Conservation (phyloP, 73 alveolate species). For the Durusdinium trenchii region DNA sequence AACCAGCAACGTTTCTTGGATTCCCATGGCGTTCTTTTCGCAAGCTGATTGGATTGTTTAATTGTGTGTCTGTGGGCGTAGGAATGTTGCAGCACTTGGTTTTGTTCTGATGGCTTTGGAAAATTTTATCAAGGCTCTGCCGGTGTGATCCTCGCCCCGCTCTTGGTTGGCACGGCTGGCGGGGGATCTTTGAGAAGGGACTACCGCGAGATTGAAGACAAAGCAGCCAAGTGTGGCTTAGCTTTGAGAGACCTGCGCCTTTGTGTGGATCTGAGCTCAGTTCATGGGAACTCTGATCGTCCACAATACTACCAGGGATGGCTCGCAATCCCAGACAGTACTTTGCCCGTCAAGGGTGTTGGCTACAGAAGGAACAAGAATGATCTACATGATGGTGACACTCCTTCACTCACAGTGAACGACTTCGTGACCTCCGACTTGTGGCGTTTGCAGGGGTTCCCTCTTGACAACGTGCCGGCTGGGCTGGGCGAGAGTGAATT, state of each 20-base stretch:
- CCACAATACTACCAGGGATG: not conserved
- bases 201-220: not conserved
- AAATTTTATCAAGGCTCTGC: not conserved
- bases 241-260: not conserved
- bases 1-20: not conserved
- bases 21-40: no score
- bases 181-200: conserved; percentile 34
- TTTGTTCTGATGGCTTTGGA: no score
- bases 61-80: no score
- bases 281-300: conserved; percentile 6
- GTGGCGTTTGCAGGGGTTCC: conserved; percentile 7
- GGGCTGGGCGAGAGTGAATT: not conserved
- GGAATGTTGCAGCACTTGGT: no score
- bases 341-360: conserved; percentile 7
- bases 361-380: not conserved
- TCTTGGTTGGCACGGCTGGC: conserved; percentile 20
- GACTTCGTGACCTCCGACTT: not conserved
- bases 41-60: no score
- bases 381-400: not conserved
- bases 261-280: not conserved
- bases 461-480: not conserved
- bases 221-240: not conserved
- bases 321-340: not conserved
- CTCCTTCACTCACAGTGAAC: not conserved
- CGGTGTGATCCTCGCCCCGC: not conserved